A percentile compares a stretch with the other conserved stretches of the same genome.
Evolutionary conservation across 2,329 filamentous ascomycete genomes (phyloP).

Genomic region (Fusarium hainanense): DNA sequence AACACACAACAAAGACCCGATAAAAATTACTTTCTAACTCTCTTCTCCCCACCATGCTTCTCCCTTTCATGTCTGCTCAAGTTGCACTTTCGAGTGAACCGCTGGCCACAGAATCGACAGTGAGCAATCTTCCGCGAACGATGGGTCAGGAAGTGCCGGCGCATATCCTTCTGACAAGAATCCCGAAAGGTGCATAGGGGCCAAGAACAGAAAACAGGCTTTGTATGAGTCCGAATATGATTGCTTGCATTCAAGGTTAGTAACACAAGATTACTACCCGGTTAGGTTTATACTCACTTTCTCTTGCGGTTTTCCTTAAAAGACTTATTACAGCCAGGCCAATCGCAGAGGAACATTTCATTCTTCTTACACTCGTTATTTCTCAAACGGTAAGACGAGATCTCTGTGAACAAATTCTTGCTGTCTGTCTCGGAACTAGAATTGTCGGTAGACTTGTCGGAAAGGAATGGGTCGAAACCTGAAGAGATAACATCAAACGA

Average conservation of each 20-base stretch:
- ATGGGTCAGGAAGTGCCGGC: constrained; percentile 22
- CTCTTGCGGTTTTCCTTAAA: constrained; percentile 18
- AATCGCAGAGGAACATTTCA: constrained; percentile 31
- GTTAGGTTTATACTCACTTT: constrained; percentile 17
- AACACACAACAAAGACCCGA: neutral
- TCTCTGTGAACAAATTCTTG: constrained; percentile 21
- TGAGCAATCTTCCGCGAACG: constrained; percentile 1
- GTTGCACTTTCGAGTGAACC: constrained; percentile 20
- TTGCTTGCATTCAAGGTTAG: constrained; percentile 24
- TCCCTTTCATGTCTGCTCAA: constrained; percentile 22
- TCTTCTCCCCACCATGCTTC: constrained; percentile 19
- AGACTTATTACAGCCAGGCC: constrained; percentile 3
- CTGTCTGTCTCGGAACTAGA: constrained; percentile 5
- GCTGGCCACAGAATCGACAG: constrained; percentile 9
- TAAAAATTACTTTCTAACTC: neutral
- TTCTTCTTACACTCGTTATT: constrained; percentile 25
- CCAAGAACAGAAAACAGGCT: constrained; percentile 34
- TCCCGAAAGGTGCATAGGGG: constrained; percentile 5
- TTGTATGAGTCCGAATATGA: constrained; percentile 36
- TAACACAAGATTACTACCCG: neutral
- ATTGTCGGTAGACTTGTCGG: neutral
- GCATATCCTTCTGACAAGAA: constrained; percentile 33
- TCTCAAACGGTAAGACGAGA: constrained; percentile 18
- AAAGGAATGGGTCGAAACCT: neutral
- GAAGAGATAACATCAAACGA: neutral